Base-by-base conservation (phyloP, 1,284 basidiomycete species). In the Hortiboletus rubellus region DNA sequence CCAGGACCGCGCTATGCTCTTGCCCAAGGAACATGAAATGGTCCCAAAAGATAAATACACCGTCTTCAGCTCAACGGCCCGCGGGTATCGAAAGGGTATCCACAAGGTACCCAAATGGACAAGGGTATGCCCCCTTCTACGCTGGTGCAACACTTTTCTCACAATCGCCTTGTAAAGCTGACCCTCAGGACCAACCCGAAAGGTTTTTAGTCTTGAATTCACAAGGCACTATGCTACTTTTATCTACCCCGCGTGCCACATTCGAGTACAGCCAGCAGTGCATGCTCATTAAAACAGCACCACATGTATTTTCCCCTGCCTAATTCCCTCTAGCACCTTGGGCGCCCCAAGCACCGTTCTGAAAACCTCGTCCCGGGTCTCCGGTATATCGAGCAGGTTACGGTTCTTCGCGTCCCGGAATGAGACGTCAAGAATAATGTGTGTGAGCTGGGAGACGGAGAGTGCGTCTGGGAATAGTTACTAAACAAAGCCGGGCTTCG, bases 21-120 rank as follows among this genome's bases (percentile, higher is more conserved):
- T 96, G 33, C 94, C 94, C 46, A 94, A 92, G 70, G 92, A 96
- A 72, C 80, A 87, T 61, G 91, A 94, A 72, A 96, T 96, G 94
- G 79, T 78, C 15, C 77, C 94, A 2, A 82, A 82, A 74, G 96
- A 99, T 79, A 99, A 99, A 76, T 99, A 98, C 78, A 98, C 96
- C 0, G 86, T 91, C 18, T 99, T 96, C 75, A 87, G 84, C 52
- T 80, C 84, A 22, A 86, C 84, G 50, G 78, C 78, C 8, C 77
- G 74, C 58, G 89, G 89, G 7, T 99, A 96, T 76, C 80, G 96
- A 49, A 99, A 99, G 72, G 89, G 91, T 22, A 91, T 98, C 45
- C 96, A 99, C 77, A 97, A 97, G 72, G 92, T 97, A 33, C 94
- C 94, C 22, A 96, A 96, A 71, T 96, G 89, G 83, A 96, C 94